Percentiles rank a stretch among this genome's conserved stretches.
Conservation (phyloP, 2,329 filamentous ascomycete genomes). For the Didymella keratinophila region DNA sequence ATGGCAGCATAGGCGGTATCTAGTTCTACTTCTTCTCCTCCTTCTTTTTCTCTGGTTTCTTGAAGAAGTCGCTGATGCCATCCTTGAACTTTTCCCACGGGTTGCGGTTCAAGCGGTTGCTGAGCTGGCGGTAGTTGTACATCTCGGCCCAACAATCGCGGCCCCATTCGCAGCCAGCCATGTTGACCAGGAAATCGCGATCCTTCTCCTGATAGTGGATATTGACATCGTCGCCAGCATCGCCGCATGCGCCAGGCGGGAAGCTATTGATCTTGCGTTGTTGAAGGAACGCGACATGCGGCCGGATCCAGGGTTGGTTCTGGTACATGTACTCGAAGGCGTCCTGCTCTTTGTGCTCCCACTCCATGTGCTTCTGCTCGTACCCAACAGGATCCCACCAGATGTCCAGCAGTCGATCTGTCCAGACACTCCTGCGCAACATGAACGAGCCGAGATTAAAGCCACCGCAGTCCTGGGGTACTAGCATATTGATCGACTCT, state of each 20-base stretch:
- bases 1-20: not conserved
- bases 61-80: conserved; percentile 52
- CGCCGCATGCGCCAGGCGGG: conserved; percentile 85
- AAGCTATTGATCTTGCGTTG: conserved; percentile 96
- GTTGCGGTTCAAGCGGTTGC: conserved; percentile 86
- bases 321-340: conserved; percentile 91
- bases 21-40: conserved; percentile 23
- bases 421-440: conserved; percentile 83
- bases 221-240: conserved; percentile 74
- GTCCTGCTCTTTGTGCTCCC: conserved; percentile 99
- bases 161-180: conserved; percentile 97
- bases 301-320: conserved; percentile 90
- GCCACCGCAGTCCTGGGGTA: conserved; percentile 92
- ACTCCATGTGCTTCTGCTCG: conserved; percentile 98
- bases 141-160: conserved; percentile 98
- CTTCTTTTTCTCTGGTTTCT: conserved; percentile 39
- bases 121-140: conserved; percentile 91
- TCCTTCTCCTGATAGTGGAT: conserved; percentile 89
- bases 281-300: conserved; percentile 85
- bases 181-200: conserved; percentile 94
- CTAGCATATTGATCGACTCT: conserved; percentile 83
- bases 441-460: conserved; percentile 99
- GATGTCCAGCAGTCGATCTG: conserved; percentile 87
- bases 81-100: conserved; percentile 74
- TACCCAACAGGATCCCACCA: conserved; percentile 99